Evolutionary conservation across 2,329 filamentous ascomycete genomes (phyloP), one percentile per base, ranked within the genome.

Genomic region (Phialophora tarda): DNA sequence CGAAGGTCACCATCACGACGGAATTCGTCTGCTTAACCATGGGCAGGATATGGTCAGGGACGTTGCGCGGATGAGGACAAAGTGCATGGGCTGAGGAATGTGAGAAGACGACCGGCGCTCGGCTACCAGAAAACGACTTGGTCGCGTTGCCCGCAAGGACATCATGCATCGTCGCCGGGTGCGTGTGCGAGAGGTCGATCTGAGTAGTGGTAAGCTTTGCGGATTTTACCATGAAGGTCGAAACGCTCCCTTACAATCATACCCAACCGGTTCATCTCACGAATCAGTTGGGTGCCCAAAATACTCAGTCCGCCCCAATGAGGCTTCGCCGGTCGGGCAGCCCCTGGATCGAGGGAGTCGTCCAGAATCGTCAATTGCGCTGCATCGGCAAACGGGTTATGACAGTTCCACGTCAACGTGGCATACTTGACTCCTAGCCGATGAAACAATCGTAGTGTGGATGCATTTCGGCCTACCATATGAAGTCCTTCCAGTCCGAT

Each of bases 371-470:
- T 63, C 67, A 89, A 81, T 4, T 94, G 78, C 2, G 93, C 93
- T 3, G 92, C 90, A 76, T 97, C 94, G 56, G 93, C 92, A 76
- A 90, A 97, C 54, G 83, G 85, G 78, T 97, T 98, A 77, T 96
- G 91, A 79, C 93, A 97, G 77, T 96, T 96, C 81, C 96, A 93
- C 1, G 92, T 96, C n/a, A 97, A 81, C 0, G 93, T 97, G n/a
- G 89, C 88, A 75, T 97, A 97, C 59, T 92, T 88, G 3, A 93
- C 93, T 0, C 93, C 94, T 1, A 96, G 83, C 1, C 84, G 81
- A 76, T 95, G 83, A 77, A 89, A 97, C 23, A 86, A 83, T 4
- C 94, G 88, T 10, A 97, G 82, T 63, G 88, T 92, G 47, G 89
- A 84, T 8, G 80, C 69, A 12, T 77, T 91, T 79, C 97, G 96